These are phyloP conservation scores for Quercus parvula DNA, from an alignment of 306 rosid species.

Conservation along the genomic window DNA sequence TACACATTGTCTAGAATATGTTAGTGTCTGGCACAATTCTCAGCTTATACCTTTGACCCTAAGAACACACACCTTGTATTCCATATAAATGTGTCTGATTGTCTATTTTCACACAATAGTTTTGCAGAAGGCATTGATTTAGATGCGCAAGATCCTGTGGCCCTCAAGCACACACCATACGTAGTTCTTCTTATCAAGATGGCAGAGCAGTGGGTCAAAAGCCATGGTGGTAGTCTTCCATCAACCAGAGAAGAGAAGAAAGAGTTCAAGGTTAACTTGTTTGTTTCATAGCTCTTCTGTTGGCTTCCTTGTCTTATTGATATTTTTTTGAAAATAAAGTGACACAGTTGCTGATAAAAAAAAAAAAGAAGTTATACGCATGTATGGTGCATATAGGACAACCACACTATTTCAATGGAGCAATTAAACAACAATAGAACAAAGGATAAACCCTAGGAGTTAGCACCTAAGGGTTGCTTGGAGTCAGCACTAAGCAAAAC, in stretches of 20 bases:
- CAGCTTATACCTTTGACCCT: constrained; percentile 4
- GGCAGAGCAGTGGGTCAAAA: constrained; percentile 88
- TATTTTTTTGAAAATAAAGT: constrained; percentile 4
- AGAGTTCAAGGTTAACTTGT: constrained; percentile 75
- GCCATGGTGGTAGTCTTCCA: constrained; percentile 74
- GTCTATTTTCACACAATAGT: constrained; percentile 31
- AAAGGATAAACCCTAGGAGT: too few species aligned
- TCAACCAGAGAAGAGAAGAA: constrained; percentile 85
- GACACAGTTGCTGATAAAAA: constrained; percentile 10
- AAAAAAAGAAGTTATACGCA: too few species aligned
- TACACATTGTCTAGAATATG: background rate
- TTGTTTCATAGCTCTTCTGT: constrained; percentile 26
- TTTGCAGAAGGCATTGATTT: constrained; percentile 74
- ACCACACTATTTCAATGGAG: too few species aligned
- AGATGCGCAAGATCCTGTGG: constrained; percentile 72
- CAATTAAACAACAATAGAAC: too few species aligned
- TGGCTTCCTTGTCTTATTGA: background rate
- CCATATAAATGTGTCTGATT: constrained; percentile 29
- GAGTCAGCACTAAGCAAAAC: too few species aligned
- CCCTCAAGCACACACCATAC: constrained; percentile 84
- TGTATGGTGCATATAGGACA: too few species aligned
- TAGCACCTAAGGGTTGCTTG: too few species aligned
- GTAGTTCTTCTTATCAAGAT: constrained; percentile 86
- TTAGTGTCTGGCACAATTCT: constrained; percentile 3
- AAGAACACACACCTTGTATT: constrained; percentile 5